phyloP scores from a whole-genome alignment of 2,329 filamentous ascomycete genomes.

The Juglanconis oblonga region DNA sequence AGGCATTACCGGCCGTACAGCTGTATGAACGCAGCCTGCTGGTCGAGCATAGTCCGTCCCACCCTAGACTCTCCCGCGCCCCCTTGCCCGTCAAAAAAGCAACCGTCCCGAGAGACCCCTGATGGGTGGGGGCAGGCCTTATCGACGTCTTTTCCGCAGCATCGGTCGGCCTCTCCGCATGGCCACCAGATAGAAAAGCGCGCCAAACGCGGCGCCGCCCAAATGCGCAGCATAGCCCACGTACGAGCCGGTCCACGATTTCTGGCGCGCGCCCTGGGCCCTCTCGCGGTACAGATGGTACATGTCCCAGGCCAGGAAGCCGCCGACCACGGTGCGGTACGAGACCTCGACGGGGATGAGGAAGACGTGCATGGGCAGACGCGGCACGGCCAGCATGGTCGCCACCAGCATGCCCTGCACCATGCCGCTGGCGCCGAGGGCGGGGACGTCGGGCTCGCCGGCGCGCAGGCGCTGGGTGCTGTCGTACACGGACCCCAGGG shows the following conservation, averaged over 20 bases:
- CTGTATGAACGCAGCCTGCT: no score
- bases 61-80: no score
- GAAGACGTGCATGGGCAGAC: slow-evolving; percentile 18
- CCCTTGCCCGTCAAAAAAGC: neutral
- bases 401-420: slow-evolving; percentile 23
- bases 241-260: slow-evolving; percentile 14
- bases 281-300: slow-evolving; percentile 17
- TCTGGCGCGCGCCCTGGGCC: slow-evolving; percentile 2
- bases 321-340: slow-evolving; percentile 16
- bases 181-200: slow-evolving; percentile 19
- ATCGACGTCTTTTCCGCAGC: neutral
- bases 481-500: slow-evolving; percentile 19
- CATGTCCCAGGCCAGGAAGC: slow-evolving; percentile 21
- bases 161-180: slow-evolving; percentile 7
- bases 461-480: slow-evolving; percentile 6
- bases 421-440: slow-evolving; percentile 25
- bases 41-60: no score
- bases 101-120: neutral
- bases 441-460: slow-evolving; percentile 4
- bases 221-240: slow-evolving; percentile 26
- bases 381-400: slow-evolving; percentile 18
- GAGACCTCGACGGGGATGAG: slow-evolving; percentile 21
- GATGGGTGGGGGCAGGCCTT: neutral
- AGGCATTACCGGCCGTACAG: neutral
- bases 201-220: slow-evolving; percentile 23